phyloP scores from a whole-genome alignment of 371 early-diverging fungal species.

The Mucor ambiguus region DNA sequence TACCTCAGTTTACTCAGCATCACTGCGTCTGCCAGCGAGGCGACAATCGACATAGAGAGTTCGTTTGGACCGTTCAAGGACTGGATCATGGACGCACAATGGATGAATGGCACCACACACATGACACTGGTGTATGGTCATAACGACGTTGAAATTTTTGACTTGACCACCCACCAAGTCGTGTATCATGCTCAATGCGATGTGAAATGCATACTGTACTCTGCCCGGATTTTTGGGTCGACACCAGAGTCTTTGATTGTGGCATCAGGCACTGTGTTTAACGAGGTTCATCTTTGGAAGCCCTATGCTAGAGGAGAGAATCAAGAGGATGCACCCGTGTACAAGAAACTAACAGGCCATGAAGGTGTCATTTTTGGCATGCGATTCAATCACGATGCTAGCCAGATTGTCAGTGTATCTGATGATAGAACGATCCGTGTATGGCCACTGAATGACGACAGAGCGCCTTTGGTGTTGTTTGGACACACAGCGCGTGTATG shows the following conservation, averaged over 20 bases:
- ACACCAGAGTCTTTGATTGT: constrained; percentile 53
- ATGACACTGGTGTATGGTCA: constrained; percentile 78
- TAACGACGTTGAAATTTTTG: constrained; percentile 68
- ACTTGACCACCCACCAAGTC: constrained; percentile 19
- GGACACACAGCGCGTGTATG: constrained; percentile 87
- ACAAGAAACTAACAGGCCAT: constrained; percentile 61
- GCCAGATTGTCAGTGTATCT: constrained; percentile 69
- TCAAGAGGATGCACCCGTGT: constrained; percentile 51
- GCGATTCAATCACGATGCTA: constrained; percentile 67
- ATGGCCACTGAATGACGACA: constrained; percentile 57
- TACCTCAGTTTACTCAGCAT: constrained; percentile 30
- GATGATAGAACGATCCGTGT: constrained; percentile 87
- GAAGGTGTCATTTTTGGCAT: constrained; percentile 86
- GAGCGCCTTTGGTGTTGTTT: constrained; percentile 56
- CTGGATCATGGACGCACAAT: constrained; percentile 76
- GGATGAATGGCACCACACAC: constrained; percentile 45
- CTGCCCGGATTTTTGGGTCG: constrained; percentile 68
- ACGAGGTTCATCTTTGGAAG: constrained; percentile 78
- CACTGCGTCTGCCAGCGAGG: constrained; percentile 7
- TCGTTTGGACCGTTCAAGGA: constrained; percentile 49
- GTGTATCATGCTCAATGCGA: constrained; percentile 52
- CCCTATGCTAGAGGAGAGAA: constrained; percentile 35
- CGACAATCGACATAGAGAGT: constrained; percentile 13
- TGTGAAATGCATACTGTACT: constrained; percentile 69
- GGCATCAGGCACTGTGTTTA: constrained; percentile 86